A percentile compares a stretch with the other conserved stretches of the same genome.
Conservation (phyloP, 805 yeast species). For the Kodamaea kakaduensis region DNA sequence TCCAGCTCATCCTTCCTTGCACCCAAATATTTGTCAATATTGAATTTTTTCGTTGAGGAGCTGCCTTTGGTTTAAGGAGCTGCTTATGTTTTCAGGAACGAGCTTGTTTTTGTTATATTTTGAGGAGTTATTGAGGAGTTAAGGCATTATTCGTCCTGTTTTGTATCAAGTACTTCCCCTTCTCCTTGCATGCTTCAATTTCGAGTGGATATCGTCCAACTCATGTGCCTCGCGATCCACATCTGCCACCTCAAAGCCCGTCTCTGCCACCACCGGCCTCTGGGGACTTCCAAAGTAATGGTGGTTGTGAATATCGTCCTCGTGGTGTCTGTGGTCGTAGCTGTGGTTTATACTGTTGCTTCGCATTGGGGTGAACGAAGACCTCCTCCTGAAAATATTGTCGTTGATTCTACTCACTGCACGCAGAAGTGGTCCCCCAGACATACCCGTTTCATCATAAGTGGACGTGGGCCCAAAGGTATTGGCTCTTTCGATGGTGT, state of each 20-base stretch:
- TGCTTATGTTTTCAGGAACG: no score
- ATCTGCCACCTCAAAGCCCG: slow-evolving; percentile 2
- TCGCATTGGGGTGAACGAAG: slow-evolving; percentile 1
- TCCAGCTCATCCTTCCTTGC: no score
- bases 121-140: no score
- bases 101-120: no score
- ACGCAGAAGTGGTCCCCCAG: slow-evolving; percentile 5
- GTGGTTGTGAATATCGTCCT: not conserved
- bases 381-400: slow-evolving; percentile 1
- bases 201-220: slow-evolving; percentile 5
- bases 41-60: no score
- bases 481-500: slow-evolving; percentile 23
- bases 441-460: slow-evolving; percentile 5
- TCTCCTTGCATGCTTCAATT: no score
- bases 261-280: not conserved
- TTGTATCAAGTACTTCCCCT: no score
- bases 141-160: no score
- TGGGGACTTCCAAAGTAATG: not conserved
- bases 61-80: no score
- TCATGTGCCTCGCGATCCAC: slow-evolving; percentile 4
- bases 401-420: slow-evolving; percentile 3
- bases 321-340: not conserved
- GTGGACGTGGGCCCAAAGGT: slow-evolving; percentile 11
- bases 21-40: no score
- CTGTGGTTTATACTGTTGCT: slow-evolving; percentile 5